Percentiles rank a stretch among this genome's conserved stretches.
Conservation (phyloP, 2,329 filamentous ascomycete species). For the Eutypella sp. region DNA sequence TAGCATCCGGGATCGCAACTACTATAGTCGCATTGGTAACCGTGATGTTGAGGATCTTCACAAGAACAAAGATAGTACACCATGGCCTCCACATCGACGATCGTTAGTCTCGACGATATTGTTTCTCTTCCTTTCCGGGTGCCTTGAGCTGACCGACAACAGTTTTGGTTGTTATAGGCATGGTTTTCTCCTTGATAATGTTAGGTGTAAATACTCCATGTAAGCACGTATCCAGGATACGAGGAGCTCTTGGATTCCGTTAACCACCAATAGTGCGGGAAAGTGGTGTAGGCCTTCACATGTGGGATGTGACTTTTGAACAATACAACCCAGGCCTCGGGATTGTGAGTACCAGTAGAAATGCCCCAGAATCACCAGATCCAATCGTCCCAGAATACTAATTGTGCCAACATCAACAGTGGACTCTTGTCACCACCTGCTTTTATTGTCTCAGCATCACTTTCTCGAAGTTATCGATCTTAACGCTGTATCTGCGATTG, state of each 20-base stretch:
- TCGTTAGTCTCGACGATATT: background rate
- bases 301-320: conserved; percentile 1
- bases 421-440: background rate
- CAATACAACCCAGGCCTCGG: background rate
- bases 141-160: background rate
- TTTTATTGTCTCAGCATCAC: background rate
- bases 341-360: background rate
- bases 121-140: background rate
- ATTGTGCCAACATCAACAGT: background rate
- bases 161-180: background rate
- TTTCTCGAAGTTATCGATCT: background rate
- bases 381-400: too few relatives aligned
- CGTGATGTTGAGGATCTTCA: background rate
- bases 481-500: background rate
- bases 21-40: background rate
- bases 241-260: too few relatives aligned
- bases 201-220: background rate
- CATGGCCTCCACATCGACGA: background rate
- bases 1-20: background rate
- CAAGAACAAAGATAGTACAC: background rate
- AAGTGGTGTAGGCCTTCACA: background rate
- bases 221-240: background rate
- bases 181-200: background rate
- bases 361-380: too few relatives aligned
- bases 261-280: background rate